phyloP scores from a whole-genome alignment of 2,329 filamentous ascomycete genomes.

The Chaetomium strumarium region DNA sequence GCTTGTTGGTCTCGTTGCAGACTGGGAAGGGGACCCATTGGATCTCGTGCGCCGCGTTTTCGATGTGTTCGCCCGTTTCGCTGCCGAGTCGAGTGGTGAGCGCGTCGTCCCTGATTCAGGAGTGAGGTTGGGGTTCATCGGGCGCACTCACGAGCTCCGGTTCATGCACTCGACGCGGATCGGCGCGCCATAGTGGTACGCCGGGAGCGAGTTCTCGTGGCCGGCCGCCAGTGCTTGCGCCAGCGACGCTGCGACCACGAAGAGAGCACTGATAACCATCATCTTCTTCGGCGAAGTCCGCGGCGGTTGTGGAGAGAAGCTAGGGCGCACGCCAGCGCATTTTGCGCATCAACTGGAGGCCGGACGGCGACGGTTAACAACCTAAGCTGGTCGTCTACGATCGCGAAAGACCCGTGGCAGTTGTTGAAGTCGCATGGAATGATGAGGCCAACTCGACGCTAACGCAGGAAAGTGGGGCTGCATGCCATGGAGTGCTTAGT shows the following conservation, averaged over 20 bases:
- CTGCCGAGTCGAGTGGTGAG: too few relatives aligned
- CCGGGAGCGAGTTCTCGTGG: slow-evolving; percentile 44
- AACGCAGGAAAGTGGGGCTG: too few relatives aligned
- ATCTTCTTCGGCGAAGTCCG: not conserved
- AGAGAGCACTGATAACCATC: not conserved
- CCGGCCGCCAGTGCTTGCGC: slow-evolving; percentile 8
- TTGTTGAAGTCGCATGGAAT: too few relatives aligned
- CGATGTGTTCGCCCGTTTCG: slow-evolving; percentile 85
- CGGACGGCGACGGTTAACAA: not conserved
- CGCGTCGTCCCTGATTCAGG: not conserved
- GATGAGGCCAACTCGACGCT: too few relatives aligned
- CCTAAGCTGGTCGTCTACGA: too few relatives aligned
- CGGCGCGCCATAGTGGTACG: slow-evolving; percentile 60
- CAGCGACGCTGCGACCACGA: not conserved
- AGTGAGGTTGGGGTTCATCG: not conserved
- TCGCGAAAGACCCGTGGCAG: too few relatives aligned
- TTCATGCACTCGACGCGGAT: slow-evolving; percentile 70
- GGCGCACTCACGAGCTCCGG: slow-evolving; percentile 58
- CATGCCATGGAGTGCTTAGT: too few relatives aligned
- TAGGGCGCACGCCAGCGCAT: slow-evolving; percentile 11
- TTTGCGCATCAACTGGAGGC: not conserved
- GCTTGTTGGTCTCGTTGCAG: slow-evolving; percentile 80
- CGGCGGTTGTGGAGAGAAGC: not conserved
- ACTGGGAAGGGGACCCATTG: slow-evolving; percentile 87
- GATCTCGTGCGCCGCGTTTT: slow-evolving; percentile 72